Conservation (phyloP, 2,329 filamentous ascomycete genomes). For the Hyphodiscus sp. region DNA sequence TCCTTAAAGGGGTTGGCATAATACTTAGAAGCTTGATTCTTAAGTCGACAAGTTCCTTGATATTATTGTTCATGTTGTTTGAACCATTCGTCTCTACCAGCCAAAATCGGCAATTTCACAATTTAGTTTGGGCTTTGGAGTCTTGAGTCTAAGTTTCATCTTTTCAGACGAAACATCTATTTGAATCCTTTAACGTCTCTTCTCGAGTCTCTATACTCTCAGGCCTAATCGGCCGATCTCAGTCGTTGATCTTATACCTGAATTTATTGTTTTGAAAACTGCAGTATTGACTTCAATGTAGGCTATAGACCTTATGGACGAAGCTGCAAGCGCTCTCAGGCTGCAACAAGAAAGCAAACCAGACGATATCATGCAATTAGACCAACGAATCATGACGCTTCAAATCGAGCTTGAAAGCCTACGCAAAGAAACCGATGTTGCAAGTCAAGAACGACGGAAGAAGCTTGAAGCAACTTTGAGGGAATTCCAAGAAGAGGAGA, state of each 20-base stretch:
- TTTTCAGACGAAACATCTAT: too few species aligned
- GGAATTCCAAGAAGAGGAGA: slow-evolving; percentile 68
- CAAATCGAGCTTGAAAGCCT: slow-evolving; percentile 95
- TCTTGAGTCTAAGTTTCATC: too few species aligned
- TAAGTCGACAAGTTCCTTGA: too few species aligned
- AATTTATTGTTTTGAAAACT: too few species aligned
- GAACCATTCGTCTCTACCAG: too few species aligned
- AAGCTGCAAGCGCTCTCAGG: slow-evolving; percentile 83
- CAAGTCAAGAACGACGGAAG: slow-evolving; percentile 79
- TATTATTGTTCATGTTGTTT: too few species aligned
- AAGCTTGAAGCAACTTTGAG: slow-evolving; percentile 76
- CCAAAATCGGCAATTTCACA: too few species aligned
- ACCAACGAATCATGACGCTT: slow-evolving; percentile 93
- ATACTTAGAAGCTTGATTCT: too few species aligned
- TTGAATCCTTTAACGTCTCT: not conserved
- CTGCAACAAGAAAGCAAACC: slow-evolving; percentile 96
- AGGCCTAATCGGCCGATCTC: not conserved
- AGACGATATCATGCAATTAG: slow-evolving; percentile 84
- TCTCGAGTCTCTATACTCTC: not conserved
- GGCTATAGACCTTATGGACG: slow-evolving; percentile 93
- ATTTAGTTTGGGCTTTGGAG: too few species aligned
- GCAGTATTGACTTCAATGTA: not conserved
- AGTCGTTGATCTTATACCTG: not conserved
- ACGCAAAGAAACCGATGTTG: slow-evolving; percentile 86
- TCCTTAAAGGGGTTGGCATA: too few species aligned